Base-by-base conservation (phyloP, 129 eudicot species). In the Tagetes patula region DNA sequence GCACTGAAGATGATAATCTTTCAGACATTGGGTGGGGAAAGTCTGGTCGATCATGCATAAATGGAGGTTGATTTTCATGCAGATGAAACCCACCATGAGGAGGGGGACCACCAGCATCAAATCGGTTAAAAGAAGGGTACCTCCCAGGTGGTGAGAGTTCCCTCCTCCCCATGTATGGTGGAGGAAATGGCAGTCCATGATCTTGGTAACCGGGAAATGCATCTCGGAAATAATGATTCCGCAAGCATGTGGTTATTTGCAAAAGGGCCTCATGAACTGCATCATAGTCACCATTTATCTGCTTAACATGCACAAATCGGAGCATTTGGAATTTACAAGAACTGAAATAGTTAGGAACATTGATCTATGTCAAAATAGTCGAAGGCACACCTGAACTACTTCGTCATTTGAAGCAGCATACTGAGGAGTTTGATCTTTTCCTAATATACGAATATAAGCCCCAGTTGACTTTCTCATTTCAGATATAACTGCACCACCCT, bases 381-480 rank as follows among this genome's bases (percentile, higher is more conserved):
- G 3, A 39, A 58, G 43, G 65, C 56, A 59, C 27, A 94, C 99
- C 97, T 87, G 96, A 82, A 94, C 87, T 20, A 94, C 89, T 86
- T 94, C 98, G 77, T 88, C 96, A 86, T 87, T 86, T 77, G 85
- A 89, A 20, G 89, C 81, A 80, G 93, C 91, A 62, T 84, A 79
- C 73, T 81, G 83, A 1, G 99, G 93, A 45, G 82, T 76, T 79
- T 90, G 93, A 78, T 94, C 97, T 79, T 90, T 94, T 31, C 94
- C 94, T 61, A 94, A 55, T 40, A 94, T 85, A 62, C 97, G 93
- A 45, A 94, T 88, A 83, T 83, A 81, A 76, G 99, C 99, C 46
- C 99, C 94, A 41, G 97, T 85, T 45, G 85, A 82, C 70, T 94
- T 90, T 75, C 99, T 86, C 96, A 94, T 90, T 75, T 94, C 97